These are phyloP conservation scores for Schoenoplectus triqueter DNA, from an alignment of 202 grass and related monocot species.

Conservation along the genomic window DNA sequence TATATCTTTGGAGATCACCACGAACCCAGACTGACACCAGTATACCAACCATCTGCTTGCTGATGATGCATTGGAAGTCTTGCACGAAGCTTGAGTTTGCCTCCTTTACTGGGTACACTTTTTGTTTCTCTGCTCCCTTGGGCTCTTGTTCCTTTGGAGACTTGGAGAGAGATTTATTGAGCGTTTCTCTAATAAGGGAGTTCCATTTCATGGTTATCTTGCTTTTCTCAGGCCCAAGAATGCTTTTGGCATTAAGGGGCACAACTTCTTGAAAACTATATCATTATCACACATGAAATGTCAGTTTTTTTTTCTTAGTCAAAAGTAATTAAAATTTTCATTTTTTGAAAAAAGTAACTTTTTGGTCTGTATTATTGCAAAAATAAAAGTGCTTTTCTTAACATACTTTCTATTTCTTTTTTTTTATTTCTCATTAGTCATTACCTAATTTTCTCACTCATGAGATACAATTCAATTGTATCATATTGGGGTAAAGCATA, in stretches of 20 bases:
- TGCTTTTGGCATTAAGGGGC: conserved; percentile 70
- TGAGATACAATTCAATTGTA: background rate
- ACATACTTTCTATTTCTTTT: background rate
- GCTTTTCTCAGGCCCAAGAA: conserved; percentile 75
- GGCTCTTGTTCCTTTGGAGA: background rate
- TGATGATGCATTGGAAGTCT: conserved; percentile 69
- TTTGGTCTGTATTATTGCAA: background rate
- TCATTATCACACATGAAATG: background rate
- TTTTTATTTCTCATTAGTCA: background rate
- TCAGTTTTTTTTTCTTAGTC: conserved; percentile 2
- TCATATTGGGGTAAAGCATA: conserved; percentile 2
- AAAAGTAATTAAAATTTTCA: background rate
- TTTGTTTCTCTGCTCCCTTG: conserved; percentile 41
- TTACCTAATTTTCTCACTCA: background rate
- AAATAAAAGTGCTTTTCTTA: background rate
- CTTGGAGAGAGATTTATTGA: conserved; percentile 52
- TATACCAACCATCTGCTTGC: conserved; percentile 98
- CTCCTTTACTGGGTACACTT: conserved; percentile 55
- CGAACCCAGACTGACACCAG: conserved; percentile 82
- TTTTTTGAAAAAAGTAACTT: background rate
- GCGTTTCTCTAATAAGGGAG: conserved; percentile 56
- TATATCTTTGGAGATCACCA: conserved; percentile 56
- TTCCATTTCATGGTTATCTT: conserved; percentile 70
- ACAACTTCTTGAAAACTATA: conserved; percentile 88
- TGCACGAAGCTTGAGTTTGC: conserved; percentile 32